Base-by-base conservation (phyloP, 305 asterid genomes). In the Plantago lanceolata region DNA sequence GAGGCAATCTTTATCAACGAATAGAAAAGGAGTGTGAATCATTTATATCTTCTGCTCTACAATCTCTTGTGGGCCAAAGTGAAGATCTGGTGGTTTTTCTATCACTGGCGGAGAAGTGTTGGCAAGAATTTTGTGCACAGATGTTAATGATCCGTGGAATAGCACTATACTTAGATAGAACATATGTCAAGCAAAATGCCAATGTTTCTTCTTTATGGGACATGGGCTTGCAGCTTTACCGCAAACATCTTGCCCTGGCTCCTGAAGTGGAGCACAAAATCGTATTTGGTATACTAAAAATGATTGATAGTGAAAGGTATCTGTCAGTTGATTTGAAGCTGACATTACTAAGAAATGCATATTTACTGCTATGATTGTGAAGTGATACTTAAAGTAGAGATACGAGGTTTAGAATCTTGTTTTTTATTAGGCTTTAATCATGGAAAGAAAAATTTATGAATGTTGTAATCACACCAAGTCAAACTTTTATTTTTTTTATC, bases 181-280 rank as follows among this genome's bases (percentile, higher is more conserved):
- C 97, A 68, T 94, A 90, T 63, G 99, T 94, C 68, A 90, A 94
- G 82, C 97, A 88, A 78, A 82, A 94, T 43, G 81, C 95, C 17
- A 83, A 77, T 73, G 96, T 88, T 40, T 82, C 85, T 45, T 94
- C 99, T 57, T 68, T 94, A 64, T 94, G 99, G 99, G 99, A 94
- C 81, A 94, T 88, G 97, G 99, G 99, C 49, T 81, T 94, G 86
- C 96, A 86, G 75, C 96, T 93, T 77, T 93, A 88, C 70, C 85
- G 92, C 70, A 94, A 94, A 65, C 97, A 90, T 82, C 95, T 94
- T 64, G 79, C 89, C 69, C 82, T 88, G 64, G 95, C 95, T 67
- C 74, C 90, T 47, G 96, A 94, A 81, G 97, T 90, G 71, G 93
- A 94, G 72, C 90, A 78, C 80, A 93, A 93, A 78, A 90, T 89